These are phyloP conservation scores for Crepidotus variabilis DNA, from an alignment of 768 basidiomycete species.

Conservation along the genomic window DNA sequence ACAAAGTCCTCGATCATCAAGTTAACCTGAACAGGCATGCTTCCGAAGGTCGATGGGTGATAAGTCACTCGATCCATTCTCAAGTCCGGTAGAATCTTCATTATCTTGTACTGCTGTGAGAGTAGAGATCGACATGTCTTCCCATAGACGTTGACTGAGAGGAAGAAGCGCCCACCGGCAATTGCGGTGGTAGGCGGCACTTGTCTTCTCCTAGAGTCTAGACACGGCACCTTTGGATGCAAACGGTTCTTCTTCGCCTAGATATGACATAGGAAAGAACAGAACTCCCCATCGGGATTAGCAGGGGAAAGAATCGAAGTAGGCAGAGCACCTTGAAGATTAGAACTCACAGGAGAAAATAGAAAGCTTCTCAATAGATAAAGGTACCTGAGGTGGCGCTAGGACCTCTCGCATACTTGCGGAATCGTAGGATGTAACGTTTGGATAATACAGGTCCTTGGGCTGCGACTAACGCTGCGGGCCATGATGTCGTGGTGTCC, in stretches of 20 bases:
- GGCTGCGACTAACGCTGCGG: constrained; percentile 46
- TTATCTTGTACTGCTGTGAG: background rate
- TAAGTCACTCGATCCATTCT: background rate
- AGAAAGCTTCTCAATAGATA: constrained; percentile 38
- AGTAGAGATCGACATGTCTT: background rate
- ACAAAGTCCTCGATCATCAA: no score
- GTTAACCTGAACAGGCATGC: no score
- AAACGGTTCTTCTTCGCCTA: constrained; percentile 59
- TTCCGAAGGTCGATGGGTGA: background rate
- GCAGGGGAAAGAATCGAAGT: background rate
- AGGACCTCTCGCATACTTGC: constrained; percentile 24
- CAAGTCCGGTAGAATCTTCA: background rate
- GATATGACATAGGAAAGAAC: constrained; percentile 5
- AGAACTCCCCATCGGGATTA: background rate
- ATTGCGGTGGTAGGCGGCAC: constrained; percentile 26
- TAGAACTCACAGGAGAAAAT: constrained; percentile 42
- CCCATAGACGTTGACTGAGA: constrained; percentile 11
- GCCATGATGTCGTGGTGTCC: constrained; percentile 28
- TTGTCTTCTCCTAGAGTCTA: constrained; percentile 54
- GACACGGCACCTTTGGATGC: constrained; percentile 62
- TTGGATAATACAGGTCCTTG: constrained; percentile 48
- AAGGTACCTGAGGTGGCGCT: constrained; percentile 5
- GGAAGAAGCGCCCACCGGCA: constrained; percentile 35
- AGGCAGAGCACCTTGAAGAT: background rate
- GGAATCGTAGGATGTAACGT: constrained; percentile 49